Evolutionary conservation across 2,329 filamentous ascomycete genomes (phyloP).

Genomic region (Neoscytalidium dimidiatum): DNA sequence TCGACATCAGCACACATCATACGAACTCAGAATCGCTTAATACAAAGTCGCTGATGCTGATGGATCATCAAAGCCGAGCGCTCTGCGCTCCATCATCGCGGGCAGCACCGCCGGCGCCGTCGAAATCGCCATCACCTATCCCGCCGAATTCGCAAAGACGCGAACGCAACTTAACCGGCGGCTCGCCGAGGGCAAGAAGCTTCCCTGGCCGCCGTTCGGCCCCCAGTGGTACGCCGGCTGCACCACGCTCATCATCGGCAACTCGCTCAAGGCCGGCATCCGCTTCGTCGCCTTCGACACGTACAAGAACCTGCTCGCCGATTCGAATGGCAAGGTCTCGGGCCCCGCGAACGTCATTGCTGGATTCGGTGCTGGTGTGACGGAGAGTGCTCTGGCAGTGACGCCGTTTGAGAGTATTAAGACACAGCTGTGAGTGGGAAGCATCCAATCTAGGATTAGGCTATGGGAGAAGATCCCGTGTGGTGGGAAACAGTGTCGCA

Average conservation of each 20-base stretch:
- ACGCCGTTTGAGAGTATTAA: constrained; percentile 98
- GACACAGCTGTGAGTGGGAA: constrained; percentile 70
- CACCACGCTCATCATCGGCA: constrained; percentile 94
- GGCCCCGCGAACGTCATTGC: constrained; percentile 89
- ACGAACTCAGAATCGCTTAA: not conserved
- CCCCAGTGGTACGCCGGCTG: constrained; percentile 96
- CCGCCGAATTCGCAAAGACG: constrained; percentile 96
- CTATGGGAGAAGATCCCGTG: not conserved
- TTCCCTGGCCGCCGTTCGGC: constrained; percentile 94
- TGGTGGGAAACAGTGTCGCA: too few relatives aligned
- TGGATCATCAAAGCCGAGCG: constrained; percentile 61
- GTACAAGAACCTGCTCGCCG: constrained; percentile 81
- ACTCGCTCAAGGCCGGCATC: constrained; percentile 94
- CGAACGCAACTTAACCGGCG: constrained; percentile 88
- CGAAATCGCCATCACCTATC: constrained; percentile 95
- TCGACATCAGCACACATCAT: not conserved
- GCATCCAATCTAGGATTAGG: not conserved
- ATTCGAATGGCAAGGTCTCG: constrained; percentile 83
- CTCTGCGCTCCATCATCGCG: constrained; percentile 85
- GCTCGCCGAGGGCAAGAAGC: constrained; percentile 78
- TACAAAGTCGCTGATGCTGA: not conserved
- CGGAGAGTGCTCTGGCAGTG: constrained; percentile 88
- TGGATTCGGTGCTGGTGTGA: constrained; percentile 92
- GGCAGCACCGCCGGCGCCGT: constrained; percentile 92
- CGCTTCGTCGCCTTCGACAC: constrained; percentile 96